Base-by-base conservation (phyloP, 2,329 filamentous ascomycete genomes). In the Triangularia verruculosa region DNA sequence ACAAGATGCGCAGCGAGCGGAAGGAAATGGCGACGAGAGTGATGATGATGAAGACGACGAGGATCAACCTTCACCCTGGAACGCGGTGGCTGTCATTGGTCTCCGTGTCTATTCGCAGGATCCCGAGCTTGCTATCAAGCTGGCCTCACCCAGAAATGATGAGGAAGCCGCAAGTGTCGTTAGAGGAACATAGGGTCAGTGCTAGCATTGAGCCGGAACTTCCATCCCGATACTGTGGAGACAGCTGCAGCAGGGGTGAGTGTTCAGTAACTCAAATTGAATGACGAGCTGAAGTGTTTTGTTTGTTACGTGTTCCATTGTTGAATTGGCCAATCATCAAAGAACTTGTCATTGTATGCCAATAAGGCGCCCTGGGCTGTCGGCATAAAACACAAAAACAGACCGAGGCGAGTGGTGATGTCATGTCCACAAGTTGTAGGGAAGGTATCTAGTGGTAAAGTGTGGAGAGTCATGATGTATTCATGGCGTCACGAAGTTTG, bases 11-110 rank as follows among this genome's bases (percentile, higher is more conserved):
- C 53, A 30, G 12, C 30, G 56, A 7, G 22, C n/a, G 3, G 57
- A 64, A 8, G 52, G 57, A 13, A 39, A 64, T 15, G 61, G 59
- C 3, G 47, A 64, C 8, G 62, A 67, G 7, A 60, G 64, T 7
- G 61, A 63, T 22, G 55, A 64, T n/a, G 63, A 66, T 11, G 62
- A 68, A 15, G 62, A 59, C 6, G 62, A 59, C 11, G 62, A 70
- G 47, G 60, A 68, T 39, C 59, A 17, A 71, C 73, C 15, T 39
- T 27, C 32, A 5, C 55, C n/a, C 7, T 79, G 77, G 77, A 78
- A 79, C 34, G 74, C 77, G 17, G 76, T 79, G 20, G 78, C 75
- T 59, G 77, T 79, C 11, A 70, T 78, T 55, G 76, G 76, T 12
- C 71, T 79, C 4, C 69, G 76, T 9, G 76, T 78, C 12, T 79